Evolutionary conservation across 1,139 yeast species (phyloP), one percentile per base, ranked within the genome.

Genomic region (Scheffersomyces segobiensis): DNA sequence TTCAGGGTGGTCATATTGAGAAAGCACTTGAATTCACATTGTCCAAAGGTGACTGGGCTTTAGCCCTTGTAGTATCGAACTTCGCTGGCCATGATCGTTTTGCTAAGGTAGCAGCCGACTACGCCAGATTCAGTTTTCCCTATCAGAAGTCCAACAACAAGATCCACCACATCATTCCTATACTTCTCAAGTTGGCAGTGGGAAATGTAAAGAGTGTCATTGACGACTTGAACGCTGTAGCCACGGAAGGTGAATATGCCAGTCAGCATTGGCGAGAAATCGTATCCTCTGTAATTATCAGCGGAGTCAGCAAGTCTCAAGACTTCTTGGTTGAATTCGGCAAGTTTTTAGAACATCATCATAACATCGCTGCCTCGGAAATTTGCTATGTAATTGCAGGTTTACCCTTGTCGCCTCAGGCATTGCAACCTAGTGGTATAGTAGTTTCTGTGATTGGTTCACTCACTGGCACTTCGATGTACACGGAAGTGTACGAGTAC

Each of bases 401-500:
- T 22, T 62, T 80, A 42, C 84, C 87, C 7, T 67, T 85, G 50
- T 39, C 68, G 5, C 65, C 72, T 53, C 55, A 73, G 0, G 55
- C 72, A 10, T 32, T 20, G 3, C 68, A 73, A 5, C 57, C 60
- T 14, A 68, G 65, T 46, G 76, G 73, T 0, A 67, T 68, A 2
- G 57, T 68, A 5, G 76, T 74, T 59, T 61, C 75, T 2, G 63
- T 71, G 53, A 63, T 76, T 53, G 77, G 75, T 21, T 58, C 73
- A 46, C 60, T 60, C 49, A 60, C 66, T 2, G 48, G 20, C 22
- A 47, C 81, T 3, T 71, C 84, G 51, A 69, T 87, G 54, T 81
- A 88, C 66, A 83, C 88, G 20, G 97, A 93, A 70, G 76, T 91
- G 12, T 91, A 89, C 69, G 97, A 91, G 67, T 88, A 80, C 65